Percentiles rank a stretch among this genome's conserved stretches.
Evolutionary conservation across 2,329 filamentous ascomycete genomes (phyloP).

Genomic region (Pseudocercospora vitis): DNA sequence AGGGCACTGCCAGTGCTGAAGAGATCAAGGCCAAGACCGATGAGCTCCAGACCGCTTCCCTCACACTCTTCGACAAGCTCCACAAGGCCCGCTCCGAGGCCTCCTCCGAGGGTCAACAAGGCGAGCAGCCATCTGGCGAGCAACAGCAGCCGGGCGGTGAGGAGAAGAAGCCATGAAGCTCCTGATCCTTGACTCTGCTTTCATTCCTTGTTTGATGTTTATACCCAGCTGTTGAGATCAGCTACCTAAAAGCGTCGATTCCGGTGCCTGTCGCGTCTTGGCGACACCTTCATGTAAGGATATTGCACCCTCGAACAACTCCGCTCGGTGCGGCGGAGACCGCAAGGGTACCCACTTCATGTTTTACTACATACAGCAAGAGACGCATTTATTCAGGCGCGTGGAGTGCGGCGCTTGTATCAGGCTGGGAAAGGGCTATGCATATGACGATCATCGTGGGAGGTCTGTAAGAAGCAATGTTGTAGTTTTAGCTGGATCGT

Average conservation of each 20-base stretch:
- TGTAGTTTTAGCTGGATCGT: slow-evolving; percentile 7
- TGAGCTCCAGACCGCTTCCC: slow-evolving; percentile 90
- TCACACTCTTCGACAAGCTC: slow-evolving; percentile 99
- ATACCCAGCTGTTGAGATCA: slow-evolving; percentile 25
- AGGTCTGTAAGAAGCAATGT: slow-evolving; percentile 2
- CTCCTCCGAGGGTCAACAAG: slow-evolving; percentile 46
- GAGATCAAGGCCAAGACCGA: slow-evolving; percentile 99
- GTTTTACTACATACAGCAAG: slow-evolving; percentile 3
- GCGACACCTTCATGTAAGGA: slow-evolving; percentile 17
- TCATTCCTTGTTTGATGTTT: slow-evolving; percentile 21
- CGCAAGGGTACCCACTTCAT: background rate
- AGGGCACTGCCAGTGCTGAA: slow-evolving; percentile 78
- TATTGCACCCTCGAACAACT: slow-evolving; percentile 5
- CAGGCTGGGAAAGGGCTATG: background rate
- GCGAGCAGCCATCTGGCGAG: slow-evolving; percentile 41
- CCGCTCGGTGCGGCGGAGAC: background rate
- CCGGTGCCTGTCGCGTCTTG: slow-evolving; percentile 5
- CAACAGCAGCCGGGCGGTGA: slow-evolving; percentile 50
- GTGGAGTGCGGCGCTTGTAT: slow-evolving; percentile 7
- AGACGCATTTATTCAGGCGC: slow-evolving; percentile 8
- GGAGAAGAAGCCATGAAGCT: slow-evolving; percentile 68
- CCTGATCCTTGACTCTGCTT: slow-evolving; percentile 10
- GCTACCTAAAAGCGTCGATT: slow-evolving; percentile 24
- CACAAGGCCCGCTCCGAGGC: slow-evolving; percentile 77
- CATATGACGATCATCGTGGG: slow-evolving; percentile 4